These are phyloP conservation scores for Monilinia aucupariae DNA, from an alignment of 2,329 filamentous ascomycete genomes.

Conservation along the genomic window DNA sequence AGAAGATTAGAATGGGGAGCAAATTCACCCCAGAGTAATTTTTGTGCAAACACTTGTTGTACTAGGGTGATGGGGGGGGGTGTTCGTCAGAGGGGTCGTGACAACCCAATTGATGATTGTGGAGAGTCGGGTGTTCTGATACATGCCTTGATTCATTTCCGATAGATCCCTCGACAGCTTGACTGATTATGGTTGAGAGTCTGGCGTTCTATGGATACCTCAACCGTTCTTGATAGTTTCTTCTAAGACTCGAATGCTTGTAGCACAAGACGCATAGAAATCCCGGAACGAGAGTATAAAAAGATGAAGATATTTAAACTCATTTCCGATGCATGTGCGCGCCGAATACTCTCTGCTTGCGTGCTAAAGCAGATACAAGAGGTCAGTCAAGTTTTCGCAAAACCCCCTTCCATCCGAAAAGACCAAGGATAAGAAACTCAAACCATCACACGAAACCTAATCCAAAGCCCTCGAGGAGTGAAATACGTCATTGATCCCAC, in stretches of 20 bases:
- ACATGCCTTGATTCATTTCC: neutral
- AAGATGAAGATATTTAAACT: neutral
- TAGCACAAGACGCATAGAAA: neutral
- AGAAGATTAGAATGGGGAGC: constrained; percentile 29
- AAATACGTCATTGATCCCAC: constrained; percentile 1
- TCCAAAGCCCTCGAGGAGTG: neutral
- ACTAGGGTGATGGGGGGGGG: neutral
- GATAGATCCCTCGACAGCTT: neutral
- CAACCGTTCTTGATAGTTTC: neutral
- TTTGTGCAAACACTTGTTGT: neutral
- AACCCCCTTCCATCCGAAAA: neutral
- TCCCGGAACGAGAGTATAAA: neutral
- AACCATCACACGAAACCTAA: neutral
- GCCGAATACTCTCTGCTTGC: neutral
- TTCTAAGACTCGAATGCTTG: neutral
- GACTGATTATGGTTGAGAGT: neutral
- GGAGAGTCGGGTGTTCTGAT: neutral
- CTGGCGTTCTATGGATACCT: neutral
- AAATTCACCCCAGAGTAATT: constrained; percentile 5
- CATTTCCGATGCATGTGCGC: neutral
- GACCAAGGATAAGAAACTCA: neutral
- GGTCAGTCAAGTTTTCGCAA: neutral
- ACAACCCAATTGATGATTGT: neutral
- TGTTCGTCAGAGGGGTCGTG: neutral
- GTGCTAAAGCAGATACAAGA: neutral